These are phyloP conservation scores for Ballota nigra DNA, from an alignment of 257 asterid genomes.

Conservation along the genomic window DNA sequence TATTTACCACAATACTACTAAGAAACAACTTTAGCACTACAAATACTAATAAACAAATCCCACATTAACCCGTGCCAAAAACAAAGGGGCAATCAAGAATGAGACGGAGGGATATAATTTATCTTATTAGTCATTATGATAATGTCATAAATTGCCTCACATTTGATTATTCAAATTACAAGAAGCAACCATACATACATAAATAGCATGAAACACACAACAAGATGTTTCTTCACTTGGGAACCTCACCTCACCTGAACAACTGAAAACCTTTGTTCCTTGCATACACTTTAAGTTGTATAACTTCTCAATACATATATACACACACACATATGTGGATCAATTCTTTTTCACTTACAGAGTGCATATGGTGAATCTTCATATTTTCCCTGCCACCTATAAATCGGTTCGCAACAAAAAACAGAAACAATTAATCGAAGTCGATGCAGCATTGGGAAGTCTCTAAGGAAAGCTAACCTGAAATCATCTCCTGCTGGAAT, in stretches of 20 bases:
- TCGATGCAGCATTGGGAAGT: background rate
- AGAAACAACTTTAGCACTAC: no score
- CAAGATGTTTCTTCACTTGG: conserved; percentile 2
- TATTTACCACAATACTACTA: no score
- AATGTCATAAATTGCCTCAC: background rate
- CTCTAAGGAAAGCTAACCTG: conserved; percentile 43
- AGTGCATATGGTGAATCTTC: conserved; percentile 55
- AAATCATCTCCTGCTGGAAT: conserved; percentile 59
- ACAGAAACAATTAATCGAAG: background rate
- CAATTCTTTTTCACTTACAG: background rate
- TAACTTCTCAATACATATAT: no score
- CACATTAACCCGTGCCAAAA: no score
- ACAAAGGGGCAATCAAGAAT: no score
- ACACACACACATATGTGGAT: background rate
- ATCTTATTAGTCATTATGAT: no score
- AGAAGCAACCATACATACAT: background rate
- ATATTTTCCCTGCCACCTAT: conserved; percentile 78
- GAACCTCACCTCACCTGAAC: background rate
- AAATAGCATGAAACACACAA: background rate
- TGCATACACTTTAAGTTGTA: background rate
- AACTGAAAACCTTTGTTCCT: background rate
- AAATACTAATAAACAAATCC: no score
- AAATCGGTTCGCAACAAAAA: conserved; percentile 11
- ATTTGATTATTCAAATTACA: background rate
- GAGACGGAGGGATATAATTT: no score